A percentile compares a stretch with the other conserved stretches of the same genome.
phyloP scores from a whole-genome alignment of 2,329 filamentous ascomycete species.

The Diaporthe amygdali region DNA sequence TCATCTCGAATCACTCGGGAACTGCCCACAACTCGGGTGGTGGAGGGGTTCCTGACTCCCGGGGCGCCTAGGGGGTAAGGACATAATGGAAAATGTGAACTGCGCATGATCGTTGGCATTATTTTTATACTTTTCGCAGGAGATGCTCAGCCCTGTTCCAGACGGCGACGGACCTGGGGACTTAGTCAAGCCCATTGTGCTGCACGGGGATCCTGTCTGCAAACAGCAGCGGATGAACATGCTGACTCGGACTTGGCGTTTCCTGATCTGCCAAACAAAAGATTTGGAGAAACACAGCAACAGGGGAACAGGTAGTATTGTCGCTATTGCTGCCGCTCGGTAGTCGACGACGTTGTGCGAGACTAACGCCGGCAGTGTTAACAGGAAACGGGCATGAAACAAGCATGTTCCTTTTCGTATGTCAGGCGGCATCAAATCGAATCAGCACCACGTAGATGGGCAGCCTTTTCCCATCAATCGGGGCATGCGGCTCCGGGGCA shows the following conservation, averaged over 20 bases:
- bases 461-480: constrained; percentile 3
- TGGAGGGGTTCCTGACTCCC: background rate
- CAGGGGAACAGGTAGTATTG: background rate
- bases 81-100: too few relatives aligned
- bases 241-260: background rate
- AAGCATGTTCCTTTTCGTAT: background rate
- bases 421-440: background rate
- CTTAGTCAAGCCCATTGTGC: background rate
- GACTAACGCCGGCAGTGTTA: background rate
- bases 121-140: background rate
- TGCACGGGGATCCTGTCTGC: background rate
- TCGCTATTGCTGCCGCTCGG: background rate
- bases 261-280: background rate
- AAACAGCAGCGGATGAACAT: background rate
- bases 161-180: background rate
- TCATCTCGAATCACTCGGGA: background rate
- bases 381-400: background rate
- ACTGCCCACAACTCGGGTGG: background rate
- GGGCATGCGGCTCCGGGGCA: constrained; percentile 4
- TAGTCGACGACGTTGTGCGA: background rate
- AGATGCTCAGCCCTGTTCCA: background rate
- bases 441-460: background rate
- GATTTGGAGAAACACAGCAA: background rate
- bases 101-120: background rate
- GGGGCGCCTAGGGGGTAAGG: background rate